Conservation (phyloP, 2,329 filamentous ascomycete species). For the Fusarium kyushuense region DNA sequence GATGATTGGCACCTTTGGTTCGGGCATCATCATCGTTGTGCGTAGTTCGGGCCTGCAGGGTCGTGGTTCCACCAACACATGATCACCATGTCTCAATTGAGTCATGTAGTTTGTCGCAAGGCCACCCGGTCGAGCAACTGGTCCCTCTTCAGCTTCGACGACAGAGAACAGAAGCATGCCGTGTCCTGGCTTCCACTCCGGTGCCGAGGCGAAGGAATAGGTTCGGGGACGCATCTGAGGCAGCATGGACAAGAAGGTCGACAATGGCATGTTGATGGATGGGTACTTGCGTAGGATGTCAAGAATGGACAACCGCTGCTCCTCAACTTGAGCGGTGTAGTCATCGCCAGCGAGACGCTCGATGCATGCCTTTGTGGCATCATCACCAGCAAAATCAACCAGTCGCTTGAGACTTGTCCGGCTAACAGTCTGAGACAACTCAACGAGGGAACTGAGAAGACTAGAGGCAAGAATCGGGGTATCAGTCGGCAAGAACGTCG, state of each 20-base stretch:
- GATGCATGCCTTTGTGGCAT: constrained; percentile 62
- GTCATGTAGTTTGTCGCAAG: constrained; percentile 19
- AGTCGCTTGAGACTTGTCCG: constrained; percentile 62
- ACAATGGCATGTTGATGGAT: constrained; percentile 70
- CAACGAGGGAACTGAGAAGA: constrained; percentile 77
- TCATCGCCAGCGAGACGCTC: constrained; percentile 58
- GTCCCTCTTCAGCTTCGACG: background rate
- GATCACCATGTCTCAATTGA: background rate
- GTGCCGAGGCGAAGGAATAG: constrained; percentile 17
- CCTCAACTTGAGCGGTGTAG: constrained; percentile 62
- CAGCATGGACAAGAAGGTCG: constrained; percentile 76
- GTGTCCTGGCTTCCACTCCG: background rate
- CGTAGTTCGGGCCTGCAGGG: constrained; percentile 1
- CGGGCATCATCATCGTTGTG: background rate
- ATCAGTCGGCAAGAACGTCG: constrained; percentile 66
- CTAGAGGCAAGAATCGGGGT: constrained; percentile 70
- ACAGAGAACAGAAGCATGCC: constrained; percentile 15
- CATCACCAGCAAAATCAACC: constrained; percentile 56
- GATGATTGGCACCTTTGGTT: constrained; percentile 5
- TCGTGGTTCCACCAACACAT: background rate
- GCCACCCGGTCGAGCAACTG: background rate
- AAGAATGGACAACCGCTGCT: constrained; percentile 72
- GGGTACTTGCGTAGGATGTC: constrained; percentile 76
- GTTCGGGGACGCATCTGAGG: constrained; percentile 69
- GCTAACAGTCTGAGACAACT: constrained; percentile 78